Percentiles rank a stretch among this genome's conserved stretches.
Conservation (phyloP, 1,139 yeast genomes). For the Hansenula sp. region DNA sequence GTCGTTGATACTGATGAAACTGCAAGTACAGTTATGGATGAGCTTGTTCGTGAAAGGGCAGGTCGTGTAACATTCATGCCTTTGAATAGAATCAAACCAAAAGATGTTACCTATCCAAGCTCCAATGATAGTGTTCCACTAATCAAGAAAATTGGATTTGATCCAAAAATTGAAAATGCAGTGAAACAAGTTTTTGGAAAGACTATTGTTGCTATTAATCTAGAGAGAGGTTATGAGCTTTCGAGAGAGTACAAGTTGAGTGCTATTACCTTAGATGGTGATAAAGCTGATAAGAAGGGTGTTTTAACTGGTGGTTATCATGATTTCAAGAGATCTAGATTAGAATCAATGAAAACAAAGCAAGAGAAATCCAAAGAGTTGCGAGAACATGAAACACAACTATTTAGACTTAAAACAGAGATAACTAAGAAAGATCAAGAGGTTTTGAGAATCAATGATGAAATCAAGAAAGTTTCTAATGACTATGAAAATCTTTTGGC, state of each 20-base stretch:
- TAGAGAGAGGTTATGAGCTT: constrained; percentile 65
- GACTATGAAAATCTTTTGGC: constrained; percentile 36
- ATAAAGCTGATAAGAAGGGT: constrained; percentile 79
- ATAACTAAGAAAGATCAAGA: constrained; percentile 38
- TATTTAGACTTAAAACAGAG: constrained; percentile 31
- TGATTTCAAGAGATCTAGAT: constrained; percentile 61
- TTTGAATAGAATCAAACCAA: constrained; percentile 57
- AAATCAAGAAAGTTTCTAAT: constrained; percentile 40
- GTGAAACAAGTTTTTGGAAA: constrained; percentile 77
- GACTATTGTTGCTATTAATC: constrained; percentile 70
- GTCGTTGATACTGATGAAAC: constrained; percentile 88
- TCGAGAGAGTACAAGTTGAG: constrained; percentile 60
- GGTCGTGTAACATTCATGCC: constrained; percentile 95
- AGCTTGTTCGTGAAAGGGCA: constrained; percentile 59
- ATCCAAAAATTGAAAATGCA: constrained; percentile 52
- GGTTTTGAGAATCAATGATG: constrained; percentile 41
- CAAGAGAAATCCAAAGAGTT: constrained; percentile 48
- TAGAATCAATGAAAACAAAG: constrained; percentile 63
- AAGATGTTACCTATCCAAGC: constrained; percentile 46
- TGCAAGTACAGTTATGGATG: constrained; percentile 75
- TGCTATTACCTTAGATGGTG: constrained; percentile 91
- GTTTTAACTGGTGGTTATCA: constrained; percentile 87
- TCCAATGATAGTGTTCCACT: constrained; percentile 59
- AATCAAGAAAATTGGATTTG: constrained; percentile 64
- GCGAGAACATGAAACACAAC: constrained; percentile 33